Evolutionary conservation across 768 basidiomycete genomes (phyloP), one percentile per base, ranked within the genome.

Genomic region (Xanthoconium stramineum): DNA sequence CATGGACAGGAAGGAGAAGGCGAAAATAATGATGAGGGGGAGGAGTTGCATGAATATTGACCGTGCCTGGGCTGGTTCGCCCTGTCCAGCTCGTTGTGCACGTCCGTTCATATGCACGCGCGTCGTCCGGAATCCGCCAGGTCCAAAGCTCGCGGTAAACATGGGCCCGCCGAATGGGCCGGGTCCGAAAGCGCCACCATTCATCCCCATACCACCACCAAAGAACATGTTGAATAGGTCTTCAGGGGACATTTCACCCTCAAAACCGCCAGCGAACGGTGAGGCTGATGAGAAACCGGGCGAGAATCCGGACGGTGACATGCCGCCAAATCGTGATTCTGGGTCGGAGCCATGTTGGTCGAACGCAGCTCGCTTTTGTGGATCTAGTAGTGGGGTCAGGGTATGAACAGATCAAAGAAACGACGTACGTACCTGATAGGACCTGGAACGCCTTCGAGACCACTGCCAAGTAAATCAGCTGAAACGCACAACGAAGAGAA

Each of bases 191-290:
- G 70, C 75, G n/a, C 75, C 80, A 30, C 76, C 78, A 19, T 72
- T 72, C 66, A 66, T 62, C 14, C 64, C 66, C 54, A 78, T 80
- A 1, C 80, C 79, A 19, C 79, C 83, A 24, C 93, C 93, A 70
- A 98, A 98, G 83, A 98, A 97, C 90, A 96, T 94, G 68, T 98
- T 96, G 77, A 98, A 98, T 53, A 98, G 69, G 56, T 98, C 96
- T 73, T 98, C 96, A 6, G 96, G 94, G 54, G 89, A 94, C 62
- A 98, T 77, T 73, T 98, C 95, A 52, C 84, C 84, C 13, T 91
- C 89, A 65, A 88, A 91, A 2, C 80, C 74, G 36, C 75, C 72
- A 13, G 75, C 76, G 55, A 86, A 88, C 14, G 78, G 73, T 45
- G 70, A 75, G 29, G 78, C 61, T 19, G 78, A 61, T n/a, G 77